Conservation (phyloP, 2,329 filamentous ascomycete species). For the Talaromyces pinophilus region DNA sequence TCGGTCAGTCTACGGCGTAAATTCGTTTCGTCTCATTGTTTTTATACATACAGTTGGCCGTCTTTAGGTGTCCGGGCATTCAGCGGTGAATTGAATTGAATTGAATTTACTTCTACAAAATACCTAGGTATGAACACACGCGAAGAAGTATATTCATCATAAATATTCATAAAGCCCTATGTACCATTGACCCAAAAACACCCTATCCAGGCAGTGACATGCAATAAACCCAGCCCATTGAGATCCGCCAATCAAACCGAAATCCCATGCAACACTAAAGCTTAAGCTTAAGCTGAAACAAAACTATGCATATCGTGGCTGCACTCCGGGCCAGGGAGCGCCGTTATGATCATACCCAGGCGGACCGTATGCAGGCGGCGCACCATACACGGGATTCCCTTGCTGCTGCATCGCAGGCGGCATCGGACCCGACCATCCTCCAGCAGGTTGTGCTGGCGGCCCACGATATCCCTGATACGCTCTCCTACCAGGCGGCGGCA, state of each 20-base stretch:
- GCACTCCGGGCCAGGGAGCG: neutral
- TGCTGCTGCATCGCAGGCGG: conserved; percentile 21
- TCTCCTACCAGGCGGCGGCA: neutral
- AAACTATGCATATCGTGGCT: conserved; percentile 22
- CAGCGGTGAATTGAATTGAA: neutral
- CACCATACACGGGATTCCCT: conserved; percentile 11
- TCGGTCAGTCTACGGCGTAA: conserved; percentile 4
- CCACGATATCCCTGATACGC: neutral
- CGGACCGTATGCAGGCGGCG: conserved; percentile 16
- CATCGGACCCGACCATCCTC: conserved; percentile 23
- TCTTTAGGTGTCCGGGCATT: neutral
- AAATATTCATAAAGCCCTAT: neutral
- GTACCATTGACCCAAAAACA: neutral
- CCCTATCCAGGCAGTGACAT: neutral
- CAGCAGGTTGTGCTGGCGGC: neutral
- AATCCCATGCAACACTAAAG: neutral
- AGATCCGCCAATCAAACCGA: neutral
- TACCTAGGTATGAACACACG: no score
- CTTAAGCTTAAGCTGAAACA: neutral
- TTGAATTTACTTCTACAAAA: neutral
- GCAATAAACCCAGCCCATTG: neutral
- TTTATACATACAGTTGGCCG: neutral
- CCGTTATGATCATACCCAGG: conserved; percentile 13
- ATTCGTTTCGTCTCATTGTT: neutral
- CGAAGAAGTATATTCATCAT: neutral